These are phyloP conservation scores for Hypsizygus ulmarius DNA, from an alignment of 1,284 basidiomycete genomes.

Conservation along the genomic window DNA sequence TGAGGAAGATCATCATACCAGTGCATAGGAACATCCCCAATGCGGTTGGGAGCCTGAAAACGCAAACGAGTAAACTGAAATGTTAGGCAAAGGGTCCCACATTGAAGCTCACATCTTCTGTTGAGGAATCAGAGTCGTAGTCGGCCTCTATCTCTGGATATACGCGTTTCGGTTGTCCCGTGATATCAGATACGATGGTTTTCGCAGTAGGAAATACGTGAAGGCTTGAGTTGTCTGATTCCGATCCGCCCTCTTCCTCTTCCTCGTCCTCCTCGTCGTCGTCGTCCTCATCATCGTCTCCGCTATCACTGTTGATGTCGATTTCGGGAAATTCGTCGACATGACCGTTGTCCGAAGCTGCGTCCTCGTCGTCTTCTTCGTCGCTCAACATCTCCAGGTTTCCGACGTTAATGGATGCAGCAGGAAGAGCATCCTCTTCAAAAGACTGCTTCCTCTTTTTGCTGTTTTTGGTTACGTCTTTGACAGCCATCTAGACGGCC, in stretches of 20 bases:
- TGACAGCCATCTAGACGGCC: constrained; percentile 31
- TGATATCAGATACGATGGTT: constrained; percentile 75
- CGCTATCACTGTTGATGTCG: constrained; percentile 47
- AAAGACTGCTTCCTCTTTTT: constrained; percentile 60
- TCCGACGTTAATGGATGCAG: constrained; percentile 33
- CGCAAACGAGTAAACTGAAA: constrained; percentile 12
- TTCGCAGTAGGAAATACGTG: constrained; percentile 64
- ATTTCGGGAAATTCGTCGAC: constrained; percentile 56
- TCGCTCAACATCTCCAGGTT: constrained; percentile 69
- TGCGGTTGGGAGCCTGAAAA: constrained; percentile 82
- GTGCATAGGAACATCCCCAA: constrained; percentile 94
- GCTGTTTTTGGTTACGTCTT: constrained; percentile 29
- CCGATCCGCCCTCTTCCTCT: constrained; percentile 34
- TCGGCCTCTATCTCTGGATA: constrained; percentile 95
- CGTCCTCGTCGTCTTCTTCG: constrained; percentile 56
- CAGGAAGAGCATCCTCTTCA: constrained; percentile 29
- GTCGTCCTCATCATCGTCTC: constrained; percentile 38
- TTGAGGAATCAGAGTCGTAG: constrained; percentile 96
- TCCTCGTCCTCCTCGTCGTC: constrained; percentile 34
- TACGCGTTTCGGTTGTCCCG: constrained; percentile 85
- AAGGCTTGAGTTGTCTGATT: constrained; percentile 37
- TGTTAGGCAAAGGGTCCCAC: constrained; percentile 7
- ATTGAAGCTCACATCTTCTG: constrained; percentile 79
- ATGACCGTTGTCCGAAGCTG: constrained; percentile 49
- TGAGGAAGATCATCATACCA: constrained; percentile 99